These are phyloP conservation scores for Botrytis pseudocinerea DNA, from an alignment of 2,329 filamentous ascomycete species.

Conservation along the genomic window DNA sequence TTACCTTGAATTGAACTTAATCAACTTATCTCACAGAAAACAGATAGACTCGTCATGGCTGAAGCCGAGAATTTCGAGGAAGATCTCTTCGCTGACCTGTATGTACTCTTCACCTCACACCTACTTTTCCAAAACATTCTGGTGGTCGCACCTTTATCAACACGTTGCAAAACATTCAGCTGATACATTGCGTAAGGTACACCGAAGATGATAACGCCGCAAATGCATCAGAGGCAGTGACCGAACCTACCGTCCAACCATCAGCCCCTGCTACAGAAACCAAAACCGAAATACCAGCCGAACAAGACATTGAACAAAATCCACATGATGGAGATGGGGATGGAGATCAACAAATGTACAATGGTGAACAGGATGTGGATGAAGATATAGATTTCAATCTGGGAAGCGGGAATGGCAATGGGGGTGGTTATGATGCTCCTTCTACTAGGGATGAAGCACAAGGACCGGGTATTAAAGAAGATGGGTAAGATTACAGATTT, in stretches of 20 bases:
- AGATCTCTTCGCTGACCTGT: constrained; percentile 96
- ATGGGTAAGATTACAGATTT: constrained; percentile 69
- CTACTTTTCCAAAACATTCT: background rate
- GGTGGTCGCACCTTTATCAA: background rate
- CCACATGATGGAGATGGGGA: constrained; percentile 44
- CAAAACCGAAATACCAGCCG: constrained; percentile 32
- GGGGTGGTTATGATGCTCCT: constrained; percentile 32
- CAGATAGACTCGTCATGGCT: constrained; percentile 59
- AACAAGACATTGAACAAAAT: constrained; percentile 32
- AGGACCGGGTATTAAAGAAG: constrained; percentile 80
- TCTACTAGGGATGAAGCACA: constrained; percentile 42
- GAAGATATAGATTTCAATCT: constrained; percentile 62
- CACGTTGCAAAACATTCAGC: constrained; percentile 5
- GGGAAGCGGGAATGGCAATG: constrained; percentile 47
- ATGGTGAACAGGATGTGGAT: constrained; percentile 52
- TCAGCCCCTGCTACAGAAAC: constrained; percentile 32
- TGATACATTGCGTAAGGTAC: constrained; percentile 51
- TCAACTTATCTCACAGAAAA: background rate
- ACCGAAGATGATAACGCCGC: constrained; percentile 63
- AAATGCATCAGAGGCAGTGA: constrained; percentile 41
- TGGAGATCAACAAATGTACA: constrained; percentile 45
- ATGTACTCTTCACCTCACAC: constrained; percentile 45
- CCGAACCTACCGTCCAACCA: constrained; percentile 34
- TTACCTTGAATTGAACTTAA: constrained; percentile 4
- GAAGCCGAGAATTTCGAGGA: constrained; percentile 84